Base-by-base conservation (phyloP, 1,139 yeast genomes). In the Arxiozyma telluris region DNA sequence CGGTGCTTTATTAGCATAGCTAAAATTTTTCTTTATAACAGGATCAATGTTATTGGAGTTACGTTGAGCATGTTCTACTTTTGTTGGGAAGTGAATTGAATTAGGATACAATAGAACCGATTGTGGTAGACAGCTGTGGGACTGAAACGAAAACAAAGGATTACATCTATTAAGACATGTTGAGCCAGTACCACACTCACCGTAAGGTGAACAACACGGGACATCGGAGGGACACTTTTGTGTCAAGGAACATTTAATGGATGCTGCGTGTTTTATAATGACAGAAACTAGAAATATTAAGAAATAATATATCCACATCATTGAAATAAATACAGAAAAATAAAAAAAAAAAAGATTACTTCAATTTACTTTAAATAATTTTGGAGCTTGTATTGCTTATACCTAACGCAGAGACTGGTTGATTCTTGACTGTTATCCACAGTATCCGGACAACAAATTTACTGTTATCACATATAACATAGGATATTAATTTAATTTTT, bases 161-260 rank as follows among this genome's bases (percentile, higher is more conserved):
- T 87, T 88, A 71, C 96, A 87, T 18, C 95, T 93, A 50, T 89
- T 91, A 51, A 89, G 75, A 74, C 96, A 89, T 67, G 78, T 75
- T 3, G 83, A 74, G 1, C 96, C 96, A 18, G 84, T 77, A 54
- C 96, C 96, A 76, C 96, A 89, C n/a, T 72, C 75, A 42, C 96
- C 95, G 63, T 81, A 86, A 61, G 83, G 88, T 22, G 90, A 83
- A 68, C 96, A 89, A 67, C 96, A 89, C 49, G 96, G 96, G 53
- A 71, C 62, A 46, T 75, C 77, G 60, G 80, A 78, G 0, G 96
- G 96, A 71, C 96, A 89, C 15, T 71, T 65, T n/a, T 62, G 57
- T 18, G 76, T 70, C 11, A 72, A 67, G 52, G 76, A 76, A 71
- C 95, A 87, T 9, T 18, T 30, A 20, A 45, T 45, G 67, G 56